phyloP scores from a whole-genome alignment of 768 basidiomycete species.

The Leccinum longicurvipes region DNA sequence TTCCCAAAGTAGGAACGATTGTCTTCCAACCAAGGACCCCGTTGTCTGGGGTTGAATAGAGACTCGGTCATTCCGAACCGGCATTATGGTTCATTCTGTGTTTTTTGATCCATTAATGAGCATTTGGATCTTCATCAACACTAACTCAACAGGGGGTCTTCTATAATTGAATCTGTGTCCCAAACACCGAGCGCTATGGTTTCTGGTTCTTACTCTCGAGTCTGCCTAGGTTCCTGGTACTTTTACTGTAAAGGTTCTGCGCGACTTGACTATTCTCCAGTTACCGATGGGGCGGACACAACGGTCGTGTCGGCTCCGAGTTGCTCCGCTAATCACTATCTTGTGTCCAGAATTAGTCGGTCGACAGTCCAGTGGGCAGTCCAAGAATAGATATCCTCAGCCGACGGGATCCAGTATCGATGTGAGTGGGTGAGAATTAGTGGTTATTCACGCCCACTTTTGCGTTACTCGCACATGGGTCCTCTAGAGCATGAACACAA shows the following conservation, averaged over 20 bases:
- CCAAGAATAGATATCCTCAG: background rate
- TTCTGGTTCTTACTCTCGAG: background rate
- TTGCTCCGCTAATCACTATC: too few species aligned
- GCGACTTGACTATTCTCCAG: background rate
- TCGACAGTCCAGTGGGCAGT: background rate
- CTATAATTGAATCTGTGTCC: background rate
- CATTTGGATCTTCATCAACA: background rate
- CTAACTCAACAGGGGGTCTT: background rate
- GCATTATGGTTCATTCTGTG: background rate
- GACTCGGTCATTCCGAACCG: background rate
- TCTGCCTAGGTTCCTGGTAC: background rate
- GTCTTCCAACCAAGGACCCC: too few species aligned
- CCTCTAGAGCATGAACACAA: background rate
- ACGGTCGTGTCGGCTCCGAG: too few species aligned
- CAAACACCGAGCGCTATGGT: background rate
- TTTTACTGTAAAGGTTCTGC: background rate
- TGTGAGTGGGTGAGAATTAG: background rate
- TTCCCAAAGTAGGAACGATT: too few species aligned
- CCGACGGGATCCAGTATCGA: too few species aligned
- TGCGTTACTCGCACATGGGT: background rate
- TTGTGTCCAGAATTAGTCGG: background rate
- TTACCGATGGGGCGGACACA: too few species aligned
- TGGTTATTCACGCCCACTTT: background rate
- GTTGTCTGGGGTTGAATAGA: too few species aligned
- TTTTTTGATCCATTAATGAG: background rate